phyloP scores from a whole-genome alignment of 2,329 filamentous ascomycete genomes.

The Fusarium dlaminii region DNA sequence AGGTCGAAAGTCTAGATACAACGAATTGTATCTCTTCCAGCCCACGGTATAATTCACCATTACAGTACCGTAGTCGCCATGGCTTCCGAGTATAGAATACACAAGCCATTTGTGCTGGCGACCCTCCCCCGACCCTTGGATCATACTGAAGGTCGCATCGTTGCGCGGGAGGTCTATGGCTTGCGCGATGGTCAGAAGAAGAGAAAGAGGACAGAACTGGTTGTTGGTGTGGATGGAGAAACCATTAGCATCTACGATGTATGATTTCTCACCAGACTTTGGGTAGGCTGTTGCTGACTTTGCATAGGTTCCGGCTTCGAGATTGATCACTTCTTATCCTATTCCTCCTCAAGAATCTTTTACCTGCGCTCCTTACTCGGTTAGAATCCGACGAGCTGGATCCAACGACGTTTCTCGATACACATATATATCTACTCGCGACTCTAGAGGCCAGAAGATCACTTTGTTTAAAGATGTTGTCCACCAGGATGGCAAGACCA shows the following conservation, averaged over 20 bases:
- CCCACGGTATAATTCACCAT: constrained; percentile 7
- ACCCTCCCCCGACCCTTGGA: constrained; percentile 68
- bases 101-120: constrained; percentile 71
- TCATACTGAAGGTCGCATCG: constrained; percentile 59
- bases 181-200: constrained; percentile 67
- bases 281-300: not conserved
- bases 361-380: constrained; percentile 68
- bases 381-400: constrained; percentile 61
- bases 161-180: constrained; percentile 69
- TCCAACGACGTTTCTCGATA: constrained; percentile 63
- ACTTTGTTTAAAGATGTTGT: constrained; percentile 68
- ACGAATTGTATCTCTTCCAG: constrained; percentile 35
- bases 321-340: constrained; percentile 72
- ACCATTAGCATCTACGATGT: constrained; percentile 74
- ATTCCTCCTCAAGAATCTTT: constrained; percentile 72
- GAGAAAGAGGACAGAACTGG: constrained; percentile 70
- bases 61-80: constrained; percentile 48
- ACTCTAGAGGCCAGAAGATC: constrained; percentile 59
- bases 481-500: constrained; percentile 61
- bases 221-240: constrained; percentile 72
- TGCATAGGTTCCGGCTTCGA: constrained; percentile 66
- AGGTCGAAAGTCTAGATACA: constrained; percentile 24
- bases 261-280: constrained; percentile 37
- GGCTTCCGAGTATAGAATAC: constrained; percentile 69
- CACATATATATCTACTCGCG: constrained; percentile 68